Evolutionary conservation across 2,329 filamentous ascomycete species (phyloP), one percentile per base, ranked within the genome.

Genomic region (Lachnellula suecica): DNA sequence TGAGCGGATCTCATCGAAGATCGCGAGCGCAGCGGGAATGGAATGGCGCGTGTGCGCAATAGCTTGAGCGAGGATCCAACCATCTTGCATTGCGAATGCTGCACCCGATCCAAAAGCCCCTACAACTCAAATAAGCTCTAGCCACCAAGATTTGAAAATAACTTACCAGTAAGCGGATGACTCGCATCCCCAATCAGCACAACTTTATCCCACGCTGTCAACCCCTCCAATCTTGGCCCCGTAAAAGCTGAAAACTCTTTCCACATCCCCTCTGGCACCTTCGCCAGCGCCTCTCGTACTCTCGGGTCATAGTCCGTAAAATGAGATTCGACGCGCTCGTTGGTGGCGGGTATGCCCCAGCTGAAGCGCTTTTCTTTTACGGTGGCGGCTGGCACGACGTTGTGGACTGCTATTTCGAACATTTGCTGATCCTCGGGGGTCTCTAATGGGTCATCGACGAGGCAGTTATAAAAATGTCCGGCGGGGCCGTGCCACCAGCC

Each of bases 141-240:
- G 6, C 4, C 23, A 17, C 8, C n/a, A 34, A 4, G 11, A 3
- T 13, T 4, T 22, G 7, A 13, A 9, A 27, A n/a, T 11, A 17
- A 6, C 42, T 37, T 45, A 59, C 76, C 76, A 0, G 77, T 78
- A 0, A 81, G 68, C 1, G 79, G 76, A 60, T 83, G 79, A 1
- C 77, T 81, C 0, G 78, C 74, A 56, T 83, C 79, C 8, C 79
- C 79, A 1, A 82, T 72, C 4, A 82, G 69, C 5, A 75, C 79
- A 2, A 81, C 59, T 6, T 37, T 44, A 38, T 72, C 64, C 67
- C 72, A 77, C 2, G 66, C 71, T 2, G 63, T 71, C 3, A 78
- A 62, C 2, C 63, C 64, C 7, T 68, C 56, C 17, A 78, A 58
- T 31, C 74, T 70, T 1, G 74, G 74, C 0, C 76, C 75, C 1